Evolutionary conservation across 768 basidiomycete species (phyloP).

Genomic region (Naematelia aurantialba): DNA sequence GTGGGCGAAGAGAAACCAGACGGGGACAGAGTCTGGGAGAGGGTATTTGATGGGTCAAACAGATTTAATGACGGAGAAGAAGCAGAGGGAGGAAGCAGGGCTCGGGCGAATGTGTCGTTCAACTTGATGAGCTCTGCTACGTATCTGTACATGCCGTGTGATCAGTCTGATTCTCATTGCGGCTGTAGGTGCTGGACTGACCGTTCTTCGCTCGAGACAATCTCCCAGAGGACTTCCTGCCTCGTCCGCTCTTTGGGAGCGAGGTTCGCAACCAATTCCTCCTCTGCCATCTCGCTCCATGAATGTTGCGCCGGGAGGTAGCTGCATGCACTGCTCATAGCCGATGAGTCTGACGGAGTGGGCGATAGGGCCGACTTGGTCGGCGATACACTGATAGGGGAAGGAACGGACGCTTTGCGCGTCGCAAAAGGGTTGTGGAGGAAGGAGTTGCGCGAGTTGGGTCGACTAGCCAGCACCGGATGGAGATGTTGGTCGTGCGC

Average conservation of each 20-base stretch:
- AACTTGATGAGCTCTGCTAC: conserved; percentile 83
- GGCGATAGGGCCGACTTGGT: conserved; percentile 23
- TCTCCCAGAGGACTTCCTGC: conserved; percentile 95
- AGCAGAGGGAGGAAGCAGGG: conserved; percentile 79
- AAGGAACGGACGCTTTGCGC: conserved; percentile 2
- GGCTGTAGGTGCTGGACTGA: too few relatives aligned
- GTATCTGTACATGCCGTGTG: conserved; percentile 65
- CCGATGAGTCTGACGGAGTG: conserved; percentile 20
- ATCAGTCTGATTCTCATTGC: not conserved
- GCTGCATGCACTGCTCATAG: conserved; percentile 12
- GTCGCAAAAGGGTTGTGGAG: conserved; percentile 1
- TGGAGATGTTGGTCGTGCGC: not conserved
- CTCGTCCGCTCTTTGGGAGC: conserved; percentile 91
- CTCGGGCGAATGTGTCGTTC: conserved; percentile 89
- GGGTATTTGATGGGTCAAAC: conserved; percentile 21
- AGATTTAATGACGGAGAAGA: conserved; percentile 33
- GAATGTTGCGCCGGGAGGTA: conserved; percentile 41
- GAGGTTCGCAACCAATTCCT: conserved; percentile 85
- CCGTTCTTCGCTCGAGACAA: conserved; percentile 94
- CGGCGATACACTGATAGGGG: conserved; percentile 6
- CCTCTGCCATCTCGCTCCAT: conserved; percentile 93
- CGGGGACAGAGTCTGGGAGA: conserved; percentile 12
- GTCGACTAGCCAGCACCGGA: not conserved
- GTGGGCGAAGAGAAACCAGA: conserved; percentile 46
- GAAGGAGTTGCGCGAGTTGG: not conserved